Percentiles rank a stretch among this genome's conserved stretches.
phyloP scores from a whole-genome alignment of 306 rosid species.

The Dalbergia cultrata region DNA sequence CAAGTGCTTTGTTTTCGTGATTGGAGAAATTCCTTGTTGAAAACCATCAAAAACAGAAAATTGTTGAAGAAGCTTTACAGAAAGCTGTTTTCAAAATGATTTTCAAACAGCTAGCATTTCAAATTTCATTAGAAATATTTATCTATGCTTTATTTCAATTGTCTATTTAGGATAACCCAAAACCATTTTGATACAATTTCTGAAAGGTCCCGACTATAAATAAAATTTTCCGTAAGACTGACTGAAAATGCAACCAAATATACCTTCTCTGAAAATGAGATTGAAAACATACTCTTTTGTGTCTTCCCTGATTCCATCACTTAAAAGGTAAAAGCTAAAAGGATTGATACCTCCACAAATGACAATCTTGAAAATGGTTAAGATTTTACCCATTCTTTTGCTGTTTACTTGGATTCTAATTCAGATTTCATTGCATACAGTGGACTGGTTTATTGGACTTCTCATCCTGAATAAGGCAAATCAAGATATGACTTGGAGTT shows the following conservation, averaged over 20 bases:
- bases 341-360: neutral
- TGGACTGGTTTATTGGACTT: slow-evolving; percentile 95
- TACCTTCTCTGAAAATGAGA: slow-evolving; percentile 31
- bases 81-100: slow-evolving; percentile 33
- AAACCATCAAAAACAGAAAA: slow-evolving; percentile 5
- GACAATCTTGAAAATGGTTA: slow-evolving; percentile 14
- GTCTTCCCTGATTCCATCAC: neutral
- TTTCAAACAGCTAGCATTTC: slow-evolving; percentile 27
- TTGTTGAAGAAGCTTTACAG: neutral
- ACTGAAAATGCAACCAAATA: slow-evolving; percentile 25
- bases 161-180: neutral
- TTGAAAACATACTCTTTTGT: slow-evolving; percentile 19
- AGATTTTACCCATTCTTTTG: slow-evolving; percentile 7
- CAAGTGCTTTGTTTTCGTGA: slow-evolving; percentile 1
- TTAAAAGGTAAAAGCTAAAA: slow-evolving; percentile 11
- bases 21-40: slow-evolving; percentile 5
- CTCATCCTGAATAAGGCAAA: slow-evolving; percentile 81
- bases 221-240: neutral
- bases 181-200: slow-evolving; percentile 17
- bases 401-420: slow-evolving; percentile 36
- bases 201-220: neutral
- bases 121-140: slow-evolving; percentile 25
- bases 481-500: slow-evolving; percentile 43
- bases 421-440: slow-evolving; percentile 54
- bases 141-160: neutral